Percentiles rank a stretch among this genome's conserved stretches.
Evolutionary conservation across 1,139 yeast species (phyloP).

Genomic region (Protomyces arabidopsidicola): DNA sequence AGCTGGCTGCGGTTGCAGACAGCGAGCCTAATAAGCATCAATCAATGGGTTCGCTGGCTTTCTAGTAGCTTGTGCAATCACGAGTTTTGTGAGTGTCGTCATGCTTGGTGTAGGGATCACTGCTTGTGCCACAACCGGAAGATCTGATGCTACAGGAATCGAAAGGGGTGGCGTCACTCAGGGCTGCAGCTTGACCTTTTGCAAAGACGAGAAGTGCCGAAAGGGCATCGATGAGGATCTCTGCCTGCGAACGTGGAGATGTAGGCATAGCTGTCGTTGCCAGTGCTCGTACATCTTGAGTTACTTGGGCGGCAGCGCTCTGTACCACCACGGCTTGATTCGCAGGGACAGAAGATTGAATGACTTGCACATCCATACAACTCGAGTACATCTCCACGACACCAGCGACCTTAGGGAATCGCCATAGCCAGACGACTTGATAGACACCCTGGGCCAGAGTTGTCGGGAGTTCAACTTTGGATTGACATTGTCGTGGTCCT

Average conservation of each 20-base stretch:
- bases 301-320: not conserved
- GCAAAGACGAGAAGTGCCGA: not conserved
- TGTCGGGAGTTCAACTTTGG: conserved; percentile 30
- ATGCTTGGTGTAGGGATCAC: not conserved
- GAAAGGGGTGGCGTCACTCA: not conserved
- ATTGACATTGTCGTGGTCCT: conserved; percentile 31
- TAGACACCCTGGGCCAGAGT: conserved; percentile 30
- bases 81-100: not conserved
- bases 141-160: not conserved
- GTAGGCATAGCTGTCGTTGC: not conserved
- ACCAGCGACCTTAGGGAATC: conserved; percentile 33
- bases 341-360: not conserved
- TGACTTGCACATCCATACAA: conserved; percentile 31
- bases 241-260: not conserved
- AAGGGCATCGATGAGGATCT: not conserved
- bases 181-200: not conserved
- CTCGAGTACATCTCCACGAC: conserved; percentile 33
- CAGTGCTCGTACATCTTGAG: not conserved
- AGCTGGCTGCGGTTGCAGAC: not conserved
- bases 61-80: not conserved
- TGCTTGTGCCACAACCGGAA: not conserved
- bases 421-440: conserved; percentile 34
- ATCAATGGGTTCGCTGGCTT: not conserved
- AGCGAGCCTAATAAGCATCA: not conserved
- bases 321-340: not conserved